A percentile compares a stretch with the other conserved stretches of the same genome.
These are phyloP conservation scores for Phylloboletellus chloephorus DNA, from an alignment of 1,284 basidiomycete species.

Conservation along the genomic window DNA sequence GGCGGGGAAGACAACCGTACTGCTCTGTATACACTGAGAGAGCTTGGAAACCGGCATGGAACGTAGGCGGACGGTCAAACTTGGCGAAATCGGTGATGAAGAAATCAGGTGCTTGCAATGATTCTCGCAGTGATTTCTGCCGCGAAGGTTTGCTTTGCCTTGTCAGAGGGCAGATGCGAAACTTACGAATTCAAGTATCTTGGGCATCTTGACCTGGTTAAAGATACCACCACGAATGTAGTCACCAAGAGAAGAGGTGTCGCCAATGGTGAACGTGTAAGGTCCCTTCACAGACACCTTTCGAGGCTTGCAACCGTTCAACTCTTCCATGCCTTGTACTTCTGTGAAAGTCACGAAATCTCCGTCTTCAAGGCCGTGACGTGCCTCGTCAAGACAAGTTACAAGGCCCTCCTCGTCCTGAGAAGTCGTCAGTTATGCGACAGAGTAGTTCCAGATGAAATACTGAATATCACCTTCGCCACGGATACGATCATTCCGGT, in stretches of 20 bases:
- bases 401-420: conserved; percentile 87
- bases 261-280: conserved; percentile 93
- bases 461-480: conserved; percentile 52
- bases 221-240: conserved; percentile 94
- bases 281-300: conserved; percentile 94
- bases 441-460: not conserved
- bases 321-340: conserved; percentile 90
- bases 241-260: conserved; percentile 72
- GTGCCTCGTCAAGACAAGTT: conserved; percentile 94
- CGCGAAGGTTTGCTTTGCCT: conserved; percentile 5
- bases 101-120: conserved; percentile 77
- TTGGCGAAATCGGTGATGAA: conserved; percentile 98
- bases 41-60: conserved; percentile 96
- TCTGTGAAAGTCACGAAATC: conserved; percentile 98
- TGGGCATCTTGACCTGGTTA: conserved; percentile 99
- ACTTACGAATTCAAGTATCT: conserved; percentile 87
- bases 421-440: conserved; percentile 5
- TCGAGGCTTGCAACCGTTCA: conserved; percentile 88
- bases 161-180: not conserved
- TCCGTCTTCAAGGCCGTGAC: conserved; percentile 97
- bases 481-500: conserved; percentile 95
- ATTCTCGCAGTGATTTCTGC: conserved; percentile 92
- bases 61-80: conserved; percentile 86
- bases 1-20: conserved; percentile 70
- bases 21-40: conserved; percentile 77